Evolutionary conservation across 2,329 filamentous ascomycete species (phyloP).

Genomic region (Byssoonygena ceratinophila): DNA sequence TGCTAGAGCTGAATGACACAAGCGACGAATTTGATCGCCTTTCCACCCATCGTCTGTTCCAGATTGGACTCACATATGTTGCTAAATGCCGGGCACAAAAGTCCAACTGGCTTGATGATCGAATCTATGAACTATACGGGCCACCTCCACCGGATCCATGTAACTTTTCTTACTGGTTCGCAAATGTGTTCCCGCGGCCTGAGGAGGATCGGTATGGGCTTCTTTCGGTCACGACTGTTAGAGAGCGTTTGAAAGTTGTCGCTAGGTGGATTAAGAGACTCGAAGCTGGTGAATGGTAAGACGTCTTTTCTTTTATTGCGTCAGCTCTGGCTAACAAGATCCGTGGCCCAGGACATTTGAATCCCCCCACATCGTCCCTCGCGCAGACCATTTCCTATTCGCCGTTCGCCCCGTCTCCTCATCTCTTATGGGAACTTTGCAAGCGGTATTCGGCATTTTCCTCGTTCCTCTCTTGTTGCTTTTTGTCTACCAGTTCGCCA

Average conservation of each 20-base stretch:
- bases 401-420: slow-evolving; percentile 38
- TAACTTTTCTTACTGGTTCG: slow-evolving; percentile 83
- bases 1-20: slow-evolving; percentile 9
- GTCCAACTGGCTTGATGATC: slow-evolving; percentile 62
- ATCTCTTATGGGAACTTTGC: slow-evolving; percentile 27
- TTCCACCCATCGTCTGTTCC: slow-evolving; percentile 45
- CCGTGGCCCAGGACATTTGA: neutral
- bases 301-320: slow-evolving; percentile 7
- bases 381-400: slow-evolving; percentile 21
- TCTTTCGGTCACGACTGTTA: slow-evolving; percentile 61
- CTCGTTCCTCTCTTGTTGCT: slow-evolving; percentile 13
- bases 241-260: slow-evolving; percentile 72
- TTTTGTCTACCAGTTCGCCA: neutral
- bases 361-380: neutral
- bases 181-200: slow-evolving; percentile 64
- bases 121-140: slow-evolving; percentile 64
- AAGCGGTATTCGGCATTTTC: slow-evolving; percentile 18
- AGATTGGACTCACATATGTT: slow-evolving; percentile 57
- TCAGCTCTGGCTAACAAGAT: neutral
- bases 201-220: slow-evolving; percentile 72
- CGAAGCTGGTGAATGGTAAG: slow-evolving; percentile 62
- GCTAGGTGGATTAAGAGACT: slow-evolving; percentile 66
- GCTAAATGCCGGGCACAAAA: slow-evolving; percentile 56
- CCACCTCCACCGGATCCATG: slow-evolving; percentile 65
- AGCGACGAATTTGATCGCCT: slow-evolving; percentile 16